Conservation (phyloP, 352 stramenopile genomes). For the Achlya hypogyna region DNA sequence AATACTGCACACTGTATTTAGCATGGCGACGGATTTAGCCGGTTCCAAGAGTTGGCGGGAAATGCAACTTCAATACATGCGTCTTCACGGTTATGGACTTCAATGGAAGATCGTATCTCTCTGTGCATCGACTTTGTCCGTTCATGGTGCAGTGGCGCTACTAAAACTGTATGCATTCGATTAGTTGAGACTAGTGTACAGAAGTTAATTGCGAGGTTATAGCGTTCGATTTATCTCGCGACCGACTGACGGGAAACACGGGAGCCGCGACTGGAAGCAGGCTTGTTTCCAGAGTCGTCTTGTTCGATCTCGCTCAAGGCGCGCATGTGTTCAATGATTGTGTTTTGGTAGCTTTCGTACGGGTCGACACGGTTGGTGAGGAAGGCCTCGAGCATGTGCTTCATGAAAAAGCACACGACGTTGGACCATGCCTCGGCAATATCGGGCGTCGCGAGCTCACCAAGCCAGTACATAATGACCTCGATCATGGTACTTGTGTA, state of each 20-base stretch:
- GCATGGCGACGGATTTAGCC: background rate
- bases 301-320: slow-evolving; percentile 18
- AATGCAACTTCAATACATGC: background rate
- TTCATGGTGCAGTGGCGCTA: background rate
- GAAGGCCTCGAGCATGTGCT: slow-evolving; percentile 21
- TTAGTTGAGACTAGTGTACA: background rate
- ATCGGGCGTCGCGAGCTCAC: slow-evolving; percentile 17
- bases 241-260: background rate
- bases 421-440: slow-evolving; percentile 18
- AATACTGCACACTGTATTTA: too few relatives aligned
- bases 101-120: background rate
- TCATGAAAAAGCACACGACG: slow-evolving; percentile 22
- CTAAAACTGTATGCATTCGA: background rate
- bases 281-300: background rate
- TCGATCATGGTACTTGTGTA: slow-evolving; percentile 20
- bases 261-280: background rate
- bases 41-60: background rate
- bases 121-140: background rate
- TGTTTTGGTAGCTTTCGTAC: slow-evolving; percentile 21
- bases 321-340: slow-evolving; percentile 14
- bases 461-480: slow-evolving; percentile 20
- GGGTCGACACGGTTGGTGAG: slow-evolving; percentile 18
- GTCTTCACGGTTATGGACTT: background rate
- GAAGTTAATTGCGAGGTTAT: background rate
- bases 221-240: background rate